phyloP scores from a whole-genome alignment of 2,329 filamentous ascomycete species.

The Trichoderma sp. region DNA sequence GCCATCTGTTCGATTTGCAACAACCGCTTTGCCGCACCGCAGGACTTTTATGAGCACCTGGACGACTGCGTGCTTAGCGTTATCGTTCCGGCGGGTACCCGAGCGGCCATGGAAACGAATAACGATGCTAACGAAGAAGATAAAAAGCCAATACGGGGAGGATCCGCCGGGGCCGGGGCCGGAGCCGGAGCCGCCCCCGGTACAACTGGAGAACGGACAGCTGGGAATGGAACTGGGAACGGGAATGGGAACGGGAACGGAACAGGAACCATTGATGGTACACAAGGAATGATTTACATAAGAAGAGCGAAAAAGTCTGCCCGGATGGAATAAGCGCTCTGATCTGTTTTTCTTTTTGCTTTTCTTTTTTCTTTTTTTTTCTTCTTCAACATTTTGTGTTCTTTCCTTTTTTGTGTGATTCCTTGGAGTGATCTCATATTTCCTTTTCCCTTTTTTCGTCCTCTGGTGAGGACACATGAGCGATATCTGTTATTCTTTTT shows the following conservation, averaged over 20 bases:
- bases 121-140: slow-evolving; percentile 20
- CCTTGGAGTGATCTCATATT: background rate
- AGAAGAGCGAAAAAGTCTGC: slow-evolving; percentile 16
- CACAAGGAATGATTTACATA: slow-evolving; percentile 19
- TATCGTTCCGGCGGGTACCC: slow-evolving; percentile 45
- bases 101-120: slow-evolving; percentile 16
- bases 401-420: background rate
- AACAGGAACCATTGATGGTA: background rate
- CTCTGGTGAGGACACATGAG: background rate
- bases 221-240: background rate
- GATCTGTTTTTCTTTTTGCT: background rate
- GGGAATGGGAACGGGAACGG: background rate
- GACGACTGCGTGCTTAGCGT: slow-evolving; percentile 64
- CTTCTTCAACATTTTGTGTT: background rate
- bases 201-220: background rate
- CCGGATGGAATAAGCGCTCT: background rate
- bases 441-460: background rate
- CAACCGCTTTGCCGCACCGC: slow-evolving; percentile 74
- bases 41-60: slow-evolving; percentile 97
- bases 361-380: background rate
- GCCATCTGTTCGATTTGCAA: slow-evolving; percentile 91
- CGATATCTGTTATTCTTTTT: background rate
- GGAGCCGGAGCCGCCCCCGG: background rate
- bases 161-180: background rate
- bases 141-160: slow-evolving; percentile 3